A percentile compares a stretch with the other conserved stretches of the same genome.
phyloP scores from a whole-genome alignment of 2,329 filamentous ascomycete species.

The Metarhizium guizhouense region DNA sequence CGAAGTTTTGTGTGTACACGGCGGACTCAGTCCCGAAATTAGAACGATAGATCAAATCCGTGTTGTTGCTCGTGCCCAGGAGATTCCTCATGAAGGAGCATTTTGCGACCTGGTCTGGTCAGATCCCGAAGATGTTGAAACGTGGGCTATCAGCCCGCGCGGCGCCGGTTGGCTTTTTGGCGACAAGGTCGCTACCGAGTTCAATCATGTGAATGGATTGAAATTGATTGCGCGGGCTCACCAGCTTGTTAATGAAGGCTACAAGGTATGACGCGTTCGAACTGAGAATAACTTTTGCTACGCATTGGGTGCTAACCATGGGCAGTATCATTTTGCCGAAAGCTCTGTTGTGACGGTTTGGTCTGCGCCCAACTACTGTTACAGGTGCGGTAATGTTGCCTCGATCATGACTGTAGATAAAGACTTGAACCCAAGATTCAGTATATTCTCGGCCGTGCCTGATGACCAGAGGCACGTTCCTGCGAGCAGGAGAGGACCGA shows the following conservation, averaged over 20 bases:
- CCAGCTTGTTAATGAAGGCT: conserved; percentile 95
- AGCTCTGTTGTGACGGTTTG: conserved; percentile 96
- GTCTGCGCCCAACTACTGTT: conserved; percentile 95
- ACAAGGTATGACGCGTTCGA: conserved; percentile 56
- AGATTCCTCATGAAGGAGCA: conserved; percentile 95
- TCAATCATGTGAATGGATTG: conserved; percentile 93
- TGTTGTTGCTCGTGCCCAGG: conserved; percentile 92
- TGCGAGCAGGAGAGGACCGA: conserved; percentile 56
- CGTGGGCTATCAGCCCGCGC: conserved; percentile 88
- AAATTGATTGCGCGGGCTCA: conserved; percentile 95
- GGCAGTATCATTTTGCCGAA: conserved; percentile 82
- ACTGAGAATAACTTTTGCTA: background rate
- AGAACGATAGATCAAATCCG: conserved; percentile 98
- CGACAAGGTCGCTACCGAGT: conserved; percentile 94
- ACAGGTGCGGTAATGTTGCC: conserved; percentile 90
- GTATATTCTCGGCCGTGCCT: conserved; percentile 83
- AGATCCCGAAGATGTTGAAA: conserved; percentile 92
- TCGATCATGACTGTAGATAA: conserved; percentile 90
- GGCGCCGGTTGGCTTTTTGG: conserved; percentile 98
- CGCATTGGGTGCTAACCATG: conserved; percentile 17
- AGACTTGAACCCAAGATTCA: conserved; percentile 83
- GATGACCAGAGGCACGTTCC: conserved; percentile 76
- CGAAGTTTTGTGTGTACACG: conserved; percentile 96
- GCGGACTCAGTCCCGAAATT: conserved; percentile 80
- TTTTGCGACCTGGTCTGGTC: conserved; percentile 99